Base-by-base conservation (phyloP, 75 land plant species). In the Isoetes taiwanensis region DNA sequence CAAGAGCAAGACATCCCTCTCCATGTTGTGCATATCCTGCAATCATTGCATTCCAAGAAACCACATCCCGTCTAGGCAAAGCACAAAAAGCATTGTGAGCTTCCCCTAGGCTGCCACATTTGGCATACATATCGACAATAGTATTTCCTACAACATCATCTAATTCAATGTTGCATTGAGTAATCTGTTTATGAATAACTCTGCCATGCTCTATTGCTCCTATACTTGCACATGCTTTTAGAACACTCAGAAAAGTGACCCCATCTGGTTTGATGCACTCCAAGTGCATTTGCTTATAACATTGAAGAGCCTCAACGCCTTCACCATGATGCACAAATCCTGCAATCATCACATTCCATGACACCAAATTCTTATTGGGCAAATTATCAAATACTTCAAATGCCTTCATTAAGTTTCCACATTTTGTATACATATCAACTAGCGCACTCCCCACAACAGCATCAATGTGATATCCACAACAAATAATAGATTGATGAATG, bases 21-120 rank as follows among this genome's bases (percentile, higher is more conserved):
- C 84, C 84, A 66, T 76, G 69, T 57, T 77, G 66, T 14, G 70
- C 78, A 61, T 69, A 76, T 1, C 81, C 82, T 16, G 75, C 61
- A 29, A 79, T 78, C 76, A 82, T 72, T 3, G 62, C 76, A 2
- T 72, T 76, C 75, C 81, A 82, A 27, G 86, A 72, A 32, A 75
- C 66, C 32, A 66, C 65, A 82, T 76, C 71, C 46, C 54, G 40
- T 2, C 5, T 31, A 8, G 34, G 48, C 70, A 82, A 72, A 54
- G 50, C 55, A 11, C 32, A 33, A 46, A 82, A 79, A 6, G 33
- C 29, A 17, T 29, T 52, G n/a, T 59, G 39, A 41, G 78, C 78
- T 20, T 75, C 76, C 0, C 60, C 57, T 25, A 61, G 28, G 23
- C 76, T 24, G 12, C 80, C 75, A 61, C 84, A 78, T 10, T 78